Evolutionary conservation across 768 basidiomycete species (phyloP).

Genomic region (Leccinum rimulosum): DNA sequence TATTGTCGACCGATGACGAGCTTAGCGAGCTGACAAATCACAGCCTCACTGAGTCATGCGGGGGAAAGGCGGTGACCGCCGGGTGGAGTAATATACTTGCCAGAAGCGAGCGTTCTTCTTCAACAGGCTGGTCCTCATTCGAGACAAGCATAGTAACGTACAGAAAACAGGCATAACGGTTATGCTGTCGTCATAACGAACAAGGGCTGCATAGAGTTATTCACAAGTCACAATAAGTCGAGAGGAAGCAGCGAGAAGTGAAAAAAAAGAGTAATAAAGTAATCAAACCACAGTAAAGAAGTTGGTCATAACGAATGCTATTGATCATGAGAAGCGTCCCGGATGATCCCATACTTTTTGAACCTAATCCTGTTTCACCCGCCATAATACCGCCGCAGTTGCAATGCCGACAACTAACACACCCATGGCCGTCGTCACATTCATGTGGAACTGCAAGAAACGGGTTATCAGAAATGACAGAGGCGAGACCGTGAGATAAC

Average conservation of each 20-base stretch:
- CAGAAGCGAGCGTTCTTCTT: background rate
- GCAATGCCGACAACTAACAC: slow-evolving; percentile 65
- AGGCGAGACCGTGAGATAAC: slow-evolving; percentile 22
- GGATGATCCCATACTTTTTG: slow-evolving; percentile 11
- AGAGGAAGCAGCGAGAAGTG: slow-evolving; percentile 12
- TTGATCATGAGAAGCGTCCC: slow-evolving; percentile 14
- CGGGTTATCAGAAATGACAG: slow-evolving; percentile 16
- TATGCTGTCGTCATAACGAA: slow-evolving; percentile 19
- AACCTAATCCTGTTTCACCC: slow-evolving; percentile 49
- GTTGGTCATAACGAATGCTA: slow-evolving; percentile 16
- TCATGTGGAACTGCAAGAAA: slow-evolving; percentile 29
- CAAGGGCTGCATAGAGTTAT: slow-evolving; percentile 24
- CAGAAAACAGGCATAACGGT: background rate
- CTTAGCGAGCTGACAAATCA: slow-evolving; percentile 12
- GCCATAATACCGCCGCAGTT: slow-evolving; percentile 72
- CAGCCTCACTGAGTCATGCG: background rate
- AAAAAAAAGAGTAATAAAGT: slow-evolving; percentile 25
- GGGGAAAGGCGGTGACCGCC: background rate
- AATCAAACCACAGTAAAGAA: slow-evolving; percentile 20
- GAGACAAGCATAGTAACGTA: background rate
- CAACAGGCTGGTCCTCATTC: background rate
- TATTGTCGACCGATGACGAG: background rate
- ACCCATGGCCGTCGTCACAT: slow-evolving; percentile 54
- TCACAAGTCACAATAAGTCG: slow-evolving; percentile 22
- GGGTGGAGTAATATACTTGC: background rate